Base-by-base conservation (phyloP, 2,329 filamentous ascomycete species). In the Tolypocladium tropicale region DNA sequence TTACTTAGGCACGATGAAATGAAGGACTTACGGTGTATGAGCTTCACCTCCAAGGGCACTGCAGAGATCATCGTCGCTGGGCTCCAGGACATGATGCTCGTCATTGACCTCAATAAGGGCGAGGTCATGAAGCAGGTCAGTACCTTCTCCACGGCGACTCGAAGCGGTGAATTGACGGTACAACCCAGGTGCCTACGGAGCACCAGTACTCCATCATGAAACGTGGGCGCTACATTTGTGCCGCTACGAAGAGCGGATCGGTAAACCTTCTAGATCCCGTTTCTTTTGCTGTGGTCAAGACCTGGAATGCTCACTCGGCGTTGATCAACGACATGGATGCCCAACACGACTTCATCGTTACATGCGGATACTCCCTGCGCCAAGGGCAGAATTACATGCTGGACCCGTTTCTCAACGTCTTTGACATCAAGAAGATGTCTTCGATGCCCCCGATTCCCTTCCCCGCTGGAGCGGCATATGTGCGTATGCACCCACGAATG, bases 281-380 rank as follows among this genome's bases (percentile, higher is more conserved):
- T 55, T 89, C 80, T 56, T 89, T 95, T 65, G 81, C 83, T 46
- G 80, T 96, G 6, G 78, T 94, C 62, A 95, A 93, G 68, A 84
- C 83, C 12, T 99, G 94, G 89, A 90, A 90, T 68, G 91, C 93
- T 0, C 94, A 99, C 67, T 86, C 87, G 1, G 89, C 90, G 10
- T 83, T 85, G 53, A 89, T 99, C 68, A 96, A 90, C 70, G 93
- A 97, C 69, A 96, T 99, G 89, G 94, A 99, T 74, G 90, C 92
- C 10, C 89, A 94, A 67, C 90, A 94, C 66, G 93, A 97, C 69
- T 94, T 94, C 62, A 84, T 99, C 55, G 88, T 97, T 25, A 97
- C 94, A 5, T 99, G 94, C 70, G 94, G 94, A 37, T 95, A 90
- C 72, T 95, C 93, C 1, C 81, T 90, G 28, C 84, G 93, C 62